Evolutionary conservation across 768 basidiomycete genomes (phyloP).

Genomic region (Melanogaster broomeanus): DNA sequence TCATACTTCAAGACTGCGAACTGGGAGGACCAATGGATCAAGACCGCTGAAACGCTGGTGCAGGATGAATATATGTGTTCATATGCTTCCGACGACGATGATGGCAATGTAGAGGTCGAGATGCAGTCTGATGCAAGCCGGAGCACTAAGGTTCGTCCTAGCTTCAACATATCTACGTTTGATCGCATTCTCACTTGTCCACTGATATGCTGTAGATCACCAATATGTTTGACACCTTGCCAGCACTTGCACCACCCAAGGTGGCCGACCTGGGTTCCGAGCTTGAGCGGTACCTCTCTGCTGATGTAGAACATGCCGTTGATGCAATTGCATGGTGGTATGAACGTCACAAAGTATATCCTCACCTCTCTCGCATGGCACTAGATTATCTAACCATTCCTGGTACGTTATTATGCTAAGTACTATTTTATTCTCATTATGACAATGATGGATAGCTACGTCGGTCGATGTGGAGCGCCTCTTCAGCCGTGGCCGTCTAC

Average conservation of each 20-base stretch:
- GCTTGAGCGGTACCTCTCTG: no score
- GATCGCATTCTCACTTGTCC: not conserved
- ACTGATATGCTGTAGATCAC: not conserved
- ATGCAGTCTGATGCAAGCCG: slow-evolving; percentile 11
- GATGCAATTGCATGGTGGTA: no score
- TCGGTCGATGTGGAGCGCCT: not conserved
- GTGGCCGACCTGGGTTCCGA: no score
- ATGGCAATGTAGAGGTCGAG: slow-evolving; percentile 1
- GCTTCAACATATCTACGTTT: not conserved
- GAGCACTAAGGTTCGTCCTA: not conserved
- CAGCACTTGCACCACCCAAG: no score
- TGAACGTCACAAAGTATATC: no score
- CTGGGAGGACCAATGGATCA: slow-evolving; percentile 35
- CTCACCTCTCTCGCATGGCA: not conserved
- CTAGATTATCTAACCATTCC: not conserved
- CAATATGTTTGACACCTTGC: not conserved
- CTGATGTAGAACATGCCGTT: no score
- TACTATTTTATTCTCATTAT: not conserved
- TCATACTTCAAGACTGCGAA: slow-evolving; percentile 30
- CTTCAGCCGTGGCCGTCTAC: slow-evolving; percentile 28
- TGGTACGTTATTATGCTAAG: not conserved
- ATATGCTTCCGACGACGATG: not conserved
- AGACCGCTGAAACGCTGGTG: slow-evolving; percentile 22
- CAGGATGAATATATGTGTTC: slow-evolving; percentile 15
- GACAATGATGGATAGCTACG: not conserved